These are phyloP conservation scores for Plasmodium billcollinsi DNA, from an alignment of 169 alveolate species.

Conservation along the genomic window DNA sequence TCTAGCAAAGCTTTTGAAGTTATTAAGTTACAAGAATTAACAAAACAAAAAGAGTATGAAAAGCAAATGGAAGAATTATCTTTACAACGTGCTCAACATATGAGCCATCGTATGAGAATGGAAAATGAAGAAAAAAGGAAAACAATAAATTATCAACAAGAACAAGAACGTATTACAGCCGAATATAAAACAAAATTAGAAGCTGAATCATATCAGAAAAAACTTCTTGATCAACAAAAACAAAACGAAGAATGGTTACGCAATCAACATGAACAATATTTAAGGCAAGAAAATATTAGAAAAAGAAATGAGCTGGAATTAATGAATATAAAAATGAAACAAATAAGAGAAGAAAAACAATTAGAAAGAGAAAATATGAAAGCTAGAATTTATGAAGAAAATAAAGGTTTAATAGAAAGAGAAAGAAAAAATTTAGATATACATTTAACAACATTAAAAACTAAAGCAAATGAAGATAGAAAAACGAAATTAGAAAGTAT, in stretches of 20 bases:
- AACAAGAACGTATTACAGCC: slow-evolving; percentile 94
- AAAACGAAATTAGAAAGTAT: slow-evolving; percentile 92
- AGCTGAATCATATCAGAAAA: slow-evolving; percentile 93
- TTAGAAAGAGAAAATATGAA: slow-evolving; percentile 92
- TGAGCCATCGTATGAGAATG: slow-evolving; percentile 84
- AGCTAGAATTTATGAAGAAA: slow-evolving; percentile 89
- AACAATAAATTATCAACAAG: slow-evolving; percentile 93
- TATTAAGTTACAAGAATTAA: slow-evolving; percentile 95
- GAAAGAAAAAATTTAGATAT: slow-evolving; percentile 89
- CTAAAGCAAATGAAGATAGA: slow-evolving; percentile 91
- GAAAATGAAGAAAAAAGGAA: slow-evolving; percentile 94
- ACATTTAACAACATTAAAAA: slow-evolving; percentile 87
- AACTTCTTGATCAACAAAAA: slow-evolving; percentile 93
- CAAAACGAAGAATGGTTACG: slow-evolving; percentile 95
- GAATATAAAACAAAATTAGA: slow-evolving; percentile 95
- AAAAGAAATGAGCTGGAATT: slow-evolving; percentile 90
- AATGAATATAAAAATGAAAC: slow-evolving; percentile 85
- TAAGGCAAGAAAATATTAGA: slow-evolving; percentile 91
- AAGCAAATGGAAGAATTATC: slow-evolving; percentile 90
- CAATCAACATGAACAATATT: slow-evolving; percentile 93
- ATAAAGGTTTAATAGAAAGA: slow-evolving; percentile 85
- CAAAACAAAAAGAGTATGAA: slow-evolving; percentile 95
- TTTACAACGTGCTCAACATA: slow-evolving; percentile 74
- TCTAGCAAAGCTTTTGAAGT: slow-evolving; percentile 97
- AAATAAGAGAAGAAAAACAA: slow-evolving; percentile 84